These are phyloP conservation scores for Hypoxylon trugodes DNA, from an alignment of 495 filamentous ascomycete genomes.

Conservation along the genomic window DNA sequence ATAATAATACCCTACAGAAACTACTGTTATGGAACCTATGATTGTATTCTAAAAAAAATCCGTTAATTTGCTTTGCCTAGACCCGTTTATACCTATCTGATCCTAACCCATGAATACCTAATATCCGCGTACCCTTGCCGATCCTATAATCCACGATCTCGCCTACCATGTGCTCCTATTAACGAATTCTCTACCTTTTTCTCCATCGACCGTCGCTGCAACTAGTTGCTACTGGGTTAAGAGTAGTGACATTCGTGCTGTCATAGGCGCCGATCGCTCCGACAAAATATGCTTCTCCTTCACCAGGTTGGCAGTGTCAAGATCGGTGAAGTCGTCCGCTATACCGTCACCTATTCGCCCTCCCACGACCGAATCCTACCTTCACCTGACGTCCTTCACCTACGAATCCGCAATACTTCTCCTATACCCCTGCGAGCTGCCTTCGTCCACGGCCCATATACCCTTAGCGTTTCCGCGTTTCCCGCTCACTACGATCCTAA, in stretches of 20 bases:
- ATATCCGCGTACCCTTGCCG: constrained; percentile 7
- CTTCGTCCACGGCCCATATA: constrained; percentile 96
- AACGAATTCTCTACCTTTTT: neutral
- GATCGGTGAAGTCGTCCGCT: constrained; percentile 89
- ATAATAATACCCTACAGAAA: neutral
- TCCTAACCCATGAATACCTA: no score
- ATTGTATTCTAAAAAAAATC: constrained; percentile 12
- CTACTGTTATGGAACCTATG: neutral
- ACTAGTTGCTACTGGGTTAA: neutral
- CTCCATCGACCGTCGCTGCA: constrained; percentile 1
- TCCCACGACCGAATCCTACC: constrained; percentile 86
- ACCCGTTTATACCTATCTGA: no score
- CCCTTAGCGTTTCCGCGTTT: constrained; percentile 83
- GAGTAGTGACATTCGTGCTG: neutral
- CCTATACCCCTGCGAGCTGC: constrained; percentile 90
- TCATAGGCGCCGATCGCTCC: neutral
- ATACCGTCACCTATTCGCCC: constrained; percentile 94
- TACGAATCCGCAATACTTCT: constrained; percentile 91
- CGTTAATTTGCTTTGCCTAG: neutral
- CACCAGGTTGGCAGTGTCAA: constrained; percentile 90
- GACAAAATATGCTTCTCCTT: constrained; percentile 81
- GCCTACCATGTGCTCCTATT: constrained; percentile 1
- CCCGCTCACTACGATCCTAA: constrained; percentile 83
- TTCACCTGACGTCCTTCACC: constrained; percentile 75
- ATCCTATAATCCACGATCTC: constrained; percentile 13